These are phyloP conservation scores for Lipomyces starkeyi DNA, from an alignment of 805 yeast genomes.

Conservation along the genomic window DNA sequence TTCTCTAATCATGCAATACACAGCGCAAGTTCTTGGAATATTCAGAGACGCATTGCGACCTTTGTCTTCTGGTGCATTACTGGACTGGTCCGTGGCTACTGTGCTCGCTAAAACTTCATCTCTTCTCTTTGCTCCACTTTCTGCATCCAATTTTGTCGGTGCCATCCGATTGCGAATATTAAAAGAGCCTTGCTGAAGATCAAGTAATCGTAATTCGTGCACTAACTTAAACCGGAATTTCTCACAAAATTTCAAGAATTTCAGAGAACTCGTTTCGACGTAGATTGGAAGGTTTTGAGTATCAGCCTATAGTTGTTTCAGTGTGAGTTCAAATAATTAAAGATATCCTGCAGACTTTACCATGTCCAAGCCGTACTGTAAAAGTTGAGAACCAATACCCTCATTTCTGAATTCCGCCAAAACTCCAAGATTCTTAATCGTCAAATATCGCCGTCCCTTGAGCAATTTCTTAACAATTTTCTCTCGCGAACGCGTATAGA, in stretches of 20 bases:
- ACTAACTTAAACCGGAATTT: conserved; percentile 26
- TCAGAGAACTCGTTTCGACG: conserved; percentile 18
- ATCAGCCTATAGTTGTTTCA: conserved; percentile 22
- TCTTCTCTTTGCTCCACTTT: neutral
- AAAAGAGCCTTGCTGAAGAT: neutral
- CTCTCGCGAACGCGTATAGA: conserved; percentile 8
- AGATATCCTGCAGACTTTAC: neutral
- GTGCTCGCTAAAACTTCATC: neutral
- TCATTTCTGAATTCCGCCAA: conserved; percentile 7
- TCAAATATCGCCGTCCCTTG: conserved; percentile 9
- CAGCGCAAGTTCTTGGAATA: conserved; percentile 22
- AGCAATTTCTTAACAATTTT: conserved; percentile 15
- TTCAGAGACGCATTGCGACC: neutral
- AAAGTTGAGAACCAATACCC: conserved; percentile 16
- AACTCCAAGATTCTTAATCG: neutral
- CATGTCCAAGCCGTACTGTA: conserved; percentile 35
- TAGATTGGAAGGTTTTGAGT: conserved; percentile 31
- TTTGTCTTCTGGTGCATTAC: neutral
- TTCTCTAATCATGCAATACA: conserved; percentile 32
- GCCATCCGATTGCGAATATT: neutral
- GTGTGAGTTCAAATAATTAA: neutral
- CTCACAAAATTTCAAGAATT: conserved; percentile 14
- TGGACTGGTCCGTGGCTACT: neutral
- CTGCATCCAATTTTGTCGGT: neutral
- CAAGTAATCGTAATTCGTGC: conserved; percentile 29